phyloP scores from a whole-genome alignment of 208 protist species.

The Acanthamoeba royreba region DNA sequence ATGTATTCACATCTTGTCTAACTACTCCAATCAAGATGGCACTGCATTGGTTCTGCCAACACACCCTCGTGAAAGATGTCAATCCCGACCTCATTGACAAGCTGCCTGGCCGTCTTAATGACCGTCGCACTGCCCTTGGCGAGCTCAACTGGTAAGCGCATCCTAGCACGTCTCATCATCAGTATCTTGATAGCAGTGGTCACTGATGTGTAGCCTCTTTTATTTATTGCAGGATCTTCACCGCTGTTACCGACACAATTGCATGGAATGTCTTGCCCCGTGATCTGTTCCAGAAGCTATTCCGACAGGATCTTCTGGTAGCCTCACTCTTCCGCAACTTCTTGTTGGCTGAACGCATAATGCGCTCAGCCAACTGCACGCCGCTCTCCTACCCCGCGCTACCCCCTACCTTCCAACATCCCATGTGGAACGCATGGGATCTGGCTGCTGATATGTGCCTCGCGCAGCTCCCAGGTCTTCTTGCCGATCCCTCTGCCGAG shows the following conservation, averaged over 20 bases:
- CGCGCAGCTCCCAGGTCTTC: conserved; percentile 87
- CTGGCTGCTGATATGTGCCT: conserved; percentile 89
- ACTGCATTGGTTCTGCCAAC: conserved; percentile 88
- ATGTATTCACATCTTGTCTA: conserved; percentile 98
- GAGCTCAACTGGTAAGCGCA: conserved; percentile 92
- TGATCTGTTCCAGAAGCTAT: conserved; percentile 92
- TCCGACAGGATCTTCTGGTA: conserved; percentile 93
- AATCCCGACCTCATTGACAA: conserved; percentile 63
- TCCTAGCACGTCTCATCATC: not conserved
- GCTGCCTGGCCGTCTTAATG: conserved; percentile 77
- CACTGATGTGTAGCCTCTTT: not conserved
- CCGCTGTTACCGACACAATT: conserved; percentile 97
- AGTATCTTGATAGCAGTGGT: not conserved
- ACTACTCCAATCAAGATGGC: conserved; percentile 97
- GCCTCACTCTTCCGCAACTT: conserved; percentile 96
- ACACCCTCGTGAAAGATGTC: conserved; percentile 37
- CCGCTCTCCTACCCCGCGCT: conserved; percentile 92
- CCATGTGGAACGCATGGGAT: conserved; percentile 94
- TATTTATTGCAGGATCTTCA: conserved; percentile 95
- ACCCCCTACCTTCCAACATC: conserved; percentile 92
- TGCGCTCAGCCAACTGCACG: conserved; percentile 92
- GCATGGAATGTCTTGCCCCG: conserved; percentile 94
- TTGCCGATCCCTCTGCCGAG: conserved; percentile 62
- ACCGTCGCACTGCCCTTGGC: conserved; percentile 90
- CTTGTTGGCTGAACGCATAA: conserved; percentile 95